phyloP scores from a whole-genome alignment of 2,329 filamentous ascomycete genomes.

The Talaromyces sp. region DNA sequence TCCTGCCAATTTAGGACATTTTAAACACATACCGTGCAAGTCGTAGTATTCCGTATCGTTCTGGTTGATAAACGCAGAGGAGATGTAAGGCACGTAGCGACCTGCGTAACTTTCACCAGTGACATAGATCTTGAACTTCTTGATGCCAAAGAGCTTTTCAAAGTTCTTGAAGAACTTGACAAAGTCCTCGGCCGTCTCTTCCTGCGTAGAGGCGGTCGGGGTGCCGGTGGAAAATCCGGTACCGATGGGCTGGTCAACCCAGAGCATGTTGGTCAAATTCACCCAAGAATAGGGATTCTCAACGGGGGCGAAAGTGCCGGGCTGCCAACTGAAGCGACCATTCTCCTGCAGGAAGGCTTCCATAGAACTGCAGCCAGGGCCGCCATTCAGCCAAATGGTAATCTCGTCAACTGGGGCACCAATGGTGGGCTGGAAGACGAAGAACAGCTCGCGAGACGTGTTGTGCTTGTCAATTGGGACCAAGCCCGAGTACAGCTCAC shows the following conservation, averaged over 20 bases:
- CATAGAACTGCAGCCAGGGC: slow-evolving; percentile 55
- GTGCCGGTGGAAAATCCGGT: slow-evolving; percentile 67
- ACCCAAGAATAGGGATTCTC: slow-evolving; percentile 70
- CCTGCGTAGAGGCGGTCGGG: slow-evolving; percentile 61
- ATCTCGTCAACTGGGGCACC: slow-evolving; percentile 41
- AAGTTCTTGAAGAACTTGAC: slow-evolving; percentile 78
- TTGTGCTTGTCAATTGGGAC: slow-evolving; percentile 51
- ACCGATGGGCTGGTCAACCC: slow-evolving; percentile 47
- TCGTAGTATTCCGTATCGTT: slow-evolving; percentile 66
- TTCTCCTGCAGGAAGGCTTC: slow-evolving; percentile 72
- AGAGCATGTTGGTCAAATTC: slow-evolving; percentile 72
- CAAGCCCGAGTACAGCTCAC: slow-evolving; percentile 46
- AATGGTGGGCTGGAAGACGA: slow-evolving; percentile 46
- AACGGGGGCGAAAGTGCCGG: slow-evolving; percentile 62
- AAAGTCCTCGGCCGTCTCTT: slow-evolving; percentile 67
- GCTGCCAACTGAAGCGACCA: slow-evolving; percentile 67
- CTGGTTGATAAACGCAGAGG: slow-evolving; percentile 66
- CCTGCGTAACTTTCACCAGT: slow-evolving; percentile 71
- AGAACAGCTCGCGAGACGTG: slow-evolving; percentile 42
- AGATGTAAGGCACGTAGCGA: slow-evolving; percentile 68
- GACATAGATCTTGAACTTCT: slow-evolving; percentile 68
- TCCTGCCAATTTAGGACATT: not conserved
- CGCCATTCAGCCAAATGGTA: slow-evolving; percentile 49
- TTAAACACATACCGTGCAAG: slow-evolving; percentile 47
- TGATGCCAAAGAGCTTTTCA: slow-evolving; percentile 62